These are phyloP conservation scores for Colletotrichum liriopes DNA, from an alignment of 2,329 filamentous ascomycete species.

Conservation along the genomic window DNA sequence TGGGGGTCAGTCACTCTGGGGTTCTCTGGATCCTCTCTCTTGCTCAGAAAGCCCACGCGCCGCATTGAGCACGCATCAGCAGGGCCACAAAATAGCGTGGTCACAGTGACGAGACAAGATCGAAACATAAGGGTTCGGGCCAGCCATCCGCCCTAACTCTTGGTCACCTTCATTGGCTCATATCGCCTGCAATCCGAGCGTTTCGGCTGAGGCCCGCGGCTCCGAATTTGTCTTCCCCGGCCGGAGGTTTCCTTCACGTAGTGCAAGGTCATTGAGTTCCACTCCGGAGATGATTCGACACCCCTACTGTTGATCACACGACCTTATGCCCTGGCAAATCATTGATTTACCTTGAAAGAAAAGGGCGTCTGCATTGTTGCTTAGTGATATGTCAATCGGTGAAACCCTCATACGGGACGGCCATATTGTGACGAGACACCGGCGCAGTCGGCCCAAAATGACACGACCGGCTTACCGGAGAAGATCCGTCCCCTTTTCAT, in stretches of 20 bases:
- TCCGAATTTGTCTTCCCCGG: conserved; percentile 6
- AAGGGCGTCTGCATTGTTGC: not conserved
- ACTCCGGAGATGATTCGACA: not conserved
- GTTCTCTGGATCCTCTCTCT: not conserved
- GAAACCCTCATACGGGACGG: not conserved
- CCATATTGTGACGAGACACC: not conserved
- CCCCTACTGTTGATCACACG: not conserved
- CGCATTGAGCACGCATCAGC: not conserved
- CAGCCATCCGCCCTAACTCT: not conserved
- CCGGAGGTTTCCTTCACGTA: not conserved
- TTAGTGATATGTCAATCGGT: not conserved
- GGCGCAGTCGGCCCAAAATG: not conserved
- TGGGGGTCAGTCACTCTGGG: conserved; percentile 16
- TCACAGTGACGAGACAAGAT: not conserved
- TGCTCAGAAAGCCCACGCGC: not conserved
- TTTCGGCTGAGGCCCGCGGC: conserved; percentile 2
- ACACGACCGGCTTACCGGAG: not conserved
- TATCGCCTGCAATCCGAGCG: not conserved
- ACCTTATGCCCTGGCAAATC: no score
- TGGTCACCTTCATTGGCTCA: not conserved
- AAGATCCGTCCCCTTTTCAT: not conserved
- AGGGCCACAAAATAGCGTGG: not conserved
- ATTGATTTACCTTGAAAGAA: not conserved
- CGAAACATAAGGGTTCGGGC: not conserved
- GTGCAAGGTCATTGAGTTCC: not conserved